Conservation (phyloP, 768 basidiomycete species). For the Lactarius hatsudake region DNA sequence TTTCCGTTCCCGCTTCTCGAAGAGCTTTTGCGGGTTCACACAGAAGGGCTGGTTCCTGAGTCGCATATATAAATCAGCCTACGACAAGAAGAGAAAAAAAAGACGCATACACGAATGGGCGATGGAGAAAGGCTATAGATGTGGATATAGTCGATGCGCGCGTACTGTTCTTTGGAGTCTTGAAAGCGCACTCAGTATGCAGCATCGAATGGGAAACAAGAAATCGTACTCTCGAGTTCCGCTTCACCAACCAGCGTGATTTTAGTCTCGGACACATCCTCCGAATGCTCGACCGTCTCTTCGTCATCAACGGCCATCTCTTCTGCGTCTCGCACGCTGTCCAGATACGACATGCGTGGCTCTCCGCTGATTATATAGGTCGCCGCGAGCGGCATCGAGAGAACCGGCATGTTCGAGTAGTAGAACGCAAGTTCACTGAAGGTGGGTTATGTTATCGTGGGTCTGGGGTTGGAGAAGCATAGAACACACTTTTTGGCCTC, state of each 20-base stretch:
- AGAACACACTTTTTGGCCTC: constrained; percentile 68
- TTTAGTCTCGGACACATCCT: constrained; percentile 45
- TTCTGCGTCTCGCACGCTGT: constrained; percentile 22
- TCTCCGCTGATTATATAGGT: constrained; percentile 73
- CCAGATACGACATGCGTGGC: constrained; percentile 17
- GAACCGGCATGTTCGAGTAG: constrained; percentile 44
- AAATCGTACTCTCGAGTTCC: constrained; percentile 58
- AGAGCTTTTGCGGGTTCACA: constrained; percentile 24
- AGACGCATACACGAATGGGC: constrained; percentile 49
- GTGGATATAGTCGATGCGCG: constrained; percentile 52
- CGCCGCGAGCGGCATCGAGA: constrained; percentile 49
- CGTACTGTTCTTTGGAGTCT: constrained; percentile 57
- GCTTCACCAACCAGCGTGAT: constrained; percentile 60
- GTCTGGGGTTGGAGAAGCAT: neutral
- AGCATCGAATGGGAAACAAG: neutral
- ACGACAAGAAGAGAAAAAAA: neutral
- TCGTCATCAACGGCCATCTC: constrained; percentile 39
- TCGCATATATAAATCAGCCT: neutral
- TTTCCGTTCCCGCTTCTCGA: constrained; percentile 15
- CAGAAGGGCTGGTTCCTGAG: constrained; percentile 47
- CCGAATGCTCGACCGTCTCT: constrained; percentile 40
- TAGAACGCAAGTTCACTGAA: constrained; percentile 63
- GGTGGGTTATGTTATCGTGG: constrained; percentile 8
- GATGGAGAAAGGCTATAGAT: constrained; percentile 73
- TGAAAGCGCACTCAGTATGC: neutral